Evolutionary conservation across 352 stramenopile genomes (phyloP).

Genomic region (Pythium oligandrum): DNA sequence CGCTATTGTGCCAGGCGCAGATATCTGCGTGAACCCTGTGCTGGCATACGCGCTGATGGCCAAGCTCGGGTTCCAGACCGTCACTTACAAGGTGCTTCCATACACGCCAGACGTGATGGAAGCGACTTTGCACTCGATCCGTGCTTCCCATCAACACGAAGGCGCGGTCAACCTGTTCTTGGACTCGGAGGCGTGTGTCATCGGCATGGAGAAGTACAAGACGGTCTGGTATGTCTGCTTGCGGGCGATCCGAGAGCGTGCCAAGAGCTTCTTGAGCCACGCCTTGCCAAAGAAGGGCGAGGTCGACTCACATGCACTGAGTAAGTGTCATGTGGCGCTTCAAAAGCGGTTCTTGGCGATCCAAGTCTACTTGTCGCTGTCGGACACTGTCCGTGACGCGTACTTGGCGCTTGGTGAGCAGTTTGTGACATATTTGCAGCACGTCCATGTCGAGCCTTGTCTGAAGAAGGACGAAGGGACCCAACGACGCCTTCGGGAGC

Average conservation of each 20-base stretch:
- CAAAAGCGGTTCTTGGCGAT: slow-evolving; percentile 57
- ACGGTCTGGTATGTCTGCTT: slow-evolving; percentile 83
- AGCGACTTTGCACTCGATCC: slow-evolving; percentile 33
- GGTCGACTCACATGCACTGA: slow-evolving; percentile 1
- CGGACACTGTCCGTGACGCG: slow-evolving; percentile 22
- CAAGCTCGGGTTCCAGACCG: slow-evolving; percentile 49
- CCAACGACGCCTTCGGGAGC: slow-evolving; percentile 31
- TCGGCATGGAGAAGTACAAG: slow-evolving; percentile 83
- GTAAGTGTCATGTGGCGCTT: slow-evolving; percentile 15
- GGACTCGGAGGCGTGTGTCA: slow-evolving; percentile 49
- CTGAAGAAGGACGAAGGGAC: slow-evolving; percentile 8
- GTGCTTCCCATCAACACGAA: slow-evolving; percentile 57
- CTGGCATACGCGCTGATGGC: slow-evolving; percentile 58
- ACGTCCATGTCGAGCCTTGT: slow-evolving; percentile 31
- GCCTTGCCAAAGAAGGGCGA: slow-evolving; percentile 18
- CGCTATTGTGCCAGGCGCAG: slow-evolving; percentile 29
- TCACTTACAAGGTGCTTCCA: slow-evolving; percentile 46
- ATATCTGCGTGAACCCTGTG: slow-evolving; percentile 78
- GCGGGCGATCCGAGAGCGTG: slow-evolving; percentile 82
- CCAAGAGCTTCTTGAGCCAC: slow-evolving; percentile 52
- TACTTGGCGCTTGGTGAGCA: slow-evolving; percentile 49
- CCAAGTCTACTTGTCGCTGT: slow-evolving; percentile 43
- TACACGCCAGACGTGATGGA: slow-evolving; percentile 32
- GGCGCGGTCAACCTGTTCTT: slow-evolving; percentile 72
- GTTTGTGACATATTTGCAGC: slow-evolving; percentile 45